Conservation (phyloP, 2,329 filamentous ascomycete species). For the Ceratocystis destructans region DNA sequence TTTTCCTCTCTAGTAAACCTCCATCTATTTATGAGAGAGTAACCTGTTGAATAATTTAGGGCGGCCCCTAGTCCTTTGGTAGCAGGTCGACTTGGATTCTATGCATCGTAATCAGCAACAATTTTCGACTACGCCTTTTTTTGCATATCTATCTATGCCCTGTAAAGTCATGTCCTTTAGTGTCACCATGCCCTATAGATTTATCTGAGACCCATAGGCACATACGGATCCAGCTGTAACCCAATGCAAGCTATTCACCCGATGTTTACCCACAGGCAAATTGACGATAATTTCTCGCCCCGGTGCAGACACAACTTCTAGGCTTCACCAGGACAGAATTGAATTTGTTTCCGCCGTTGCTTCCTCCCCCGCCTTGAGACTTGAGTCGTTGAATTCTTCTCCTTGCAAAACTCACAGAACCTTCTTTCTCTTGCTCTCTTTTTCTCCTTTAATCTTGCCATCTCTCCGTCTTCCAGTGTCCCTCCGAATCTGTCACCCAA, state of each 20-base stretch:
- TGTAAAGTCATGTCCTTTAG: not conserved
- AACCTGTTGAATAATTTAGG: not conserved
- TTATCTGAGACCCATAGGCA: not conserved
- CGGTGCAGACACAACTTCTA: slow-evolving; percentile 32
- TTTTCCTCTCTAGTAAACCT: no score
- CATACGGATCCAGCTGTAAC: not conserved
- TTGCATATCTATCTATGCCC: not conserved
- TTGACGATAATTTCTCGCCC: slow-evolving; percentile 20
- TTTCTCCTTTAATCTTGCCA: slow-evolving; percentile 21
- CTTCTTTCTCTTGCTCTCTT: slow-evolving; percentile 1
- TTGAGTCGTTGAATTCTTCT: not conserved
- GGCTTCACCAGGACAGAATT: slow-evolving; percentile 12
- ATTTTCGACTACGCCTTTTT: not conserved
- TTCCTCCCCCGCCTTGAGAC: not conserved
- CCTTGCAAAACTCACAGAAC: not conserved
- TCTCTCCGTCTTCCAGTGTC: slow-evolving; percentile 24
- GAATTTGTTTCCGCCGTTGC: not conserved
- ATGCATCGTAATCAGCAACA: not conserved
- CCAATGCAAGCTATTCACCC: slow-evolving; percentile 26
- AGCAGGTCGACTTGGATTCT: no score
- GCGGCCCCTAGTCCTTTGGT: not conserved
- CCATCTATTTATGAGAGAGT: no score
- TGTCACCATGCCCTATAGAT: not conserved
- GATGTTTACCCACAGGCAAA: slow-evolving; percentile 26
- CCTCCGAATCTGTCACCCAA: slow-evolving; percentile 25